Evolutionary conservation across 176 grass and related monocot species (phyloP), one percentile per base, ranked within the genome.

Genomic region (Triticum monococcum): DNA sequence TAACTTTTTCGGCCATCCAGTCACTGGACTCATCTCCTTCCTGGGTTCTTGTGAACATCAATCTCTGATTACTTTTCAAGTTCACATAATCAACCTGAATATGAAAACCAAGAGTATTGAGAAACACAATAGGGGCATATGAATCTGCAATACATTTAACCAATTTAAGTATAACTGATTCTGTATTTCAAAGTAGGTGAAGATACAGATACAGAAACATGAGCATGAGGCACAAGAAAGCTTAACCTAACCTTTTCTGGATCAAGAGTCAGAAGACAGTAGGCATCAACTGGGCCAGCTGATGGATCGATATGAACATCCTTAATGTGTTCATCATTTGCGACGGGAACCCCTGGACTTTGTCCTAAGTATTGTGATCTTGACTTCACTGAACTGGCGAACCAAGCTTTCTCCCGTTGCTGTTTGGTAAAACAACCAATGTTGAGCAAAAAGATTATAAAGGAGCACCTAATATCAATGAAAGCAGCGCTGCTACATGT

Each of bases 381-480:
- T 4, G 96, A 94, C 84, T 83, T 98, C 8, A 81, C 45, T 73
- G 93, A 98, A 87, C 90, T 92, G 36, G 82, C 81, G 37, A 96
- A 98, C 93, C 93, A 98, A 46, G 90, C 90, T 83, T 89, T 94
- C 86, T 98, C 93, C 62, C 90, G 92, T 33, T 94, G 76, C 93
- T 98, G 90, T 72, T 37, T 54, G 63, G 68, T 66, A 12, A 48
- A 90, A 26, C 45, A 54, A 41, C 4, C 46, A 77, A 68, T 64
- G 50, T 30, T 88, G 41, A 89, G 30, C 37, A 56, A 52, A 0
- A 10, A 22, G 3, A 74, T 68, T 65, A 40, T 13, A 62, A 56
- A 65, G 79, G 16, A 45, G 11, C 4, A 41, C 54, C 3, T 22
- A 3, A 2, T 8, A 18, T 56, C 16, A 20, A 20, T 56, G 52